A percentile compares a stretch with the other conserved stretches of the same genome.
Conservation (phyloP, 2,329 filamentous ascomycete genomes). For the Lecanoromycetidae sp. region DNA sequence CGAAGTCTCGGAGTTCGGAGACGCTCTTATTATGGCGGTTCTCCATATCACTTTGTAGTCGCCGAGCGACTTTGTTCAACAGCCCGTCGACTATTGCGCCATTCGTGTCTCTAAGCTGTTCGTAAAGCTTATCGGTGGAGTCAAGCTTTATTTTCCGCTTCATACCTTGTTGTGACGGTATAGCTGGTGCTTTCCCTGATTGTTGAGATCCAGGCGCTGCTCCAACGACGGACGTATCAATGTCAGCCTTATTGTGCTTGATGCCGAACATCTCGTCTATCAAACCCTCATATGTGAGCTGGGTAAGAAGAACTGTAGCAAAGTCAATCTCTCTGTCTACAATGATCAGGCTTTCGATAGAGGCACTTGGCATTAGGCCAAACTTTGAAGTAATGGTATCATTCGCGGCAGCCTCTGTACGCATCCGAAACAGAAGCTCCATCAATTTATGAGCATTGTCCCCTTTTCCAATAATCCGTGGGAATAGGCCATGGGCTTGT, state of each 20-base stretch:
- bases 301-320: slow-evolving; percentile 80
- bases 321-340: slow-evolving; percentile 94
- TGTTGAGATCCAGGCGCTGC: slow-evolving; percentile 47
- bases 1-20: slow-evolving; percentile 84
- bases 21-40: slow-evolving; percentile 75
- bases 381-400: slow-evolving; percentile 45
- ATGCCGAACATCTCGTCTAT: slow-evolving; percentile 91
- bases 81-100: slow-evolving; percentile 86
- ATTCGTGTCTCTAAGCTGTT: slow-evolving; percentile 78
- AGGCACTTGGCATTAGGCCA: slow-evolving; percentile 71
- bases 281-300: slow-evolving; percentile 91
- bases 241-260: slow-evolving; percentile 80
- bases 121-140: slow-evolving; percentile 77
- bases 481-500: slow-evolving; percentile 82
- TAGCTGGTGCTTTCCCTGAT: slow-evolving; percentile 35
- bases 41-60: slow-evolving; percentile 78
- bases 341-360: slow-evolving; percentile 81
- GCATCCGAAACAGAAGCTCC: slow-evolving; percentile 79
- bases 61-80: slow-evolving; percentile 79
- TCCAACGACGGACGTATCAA: slow-evolving; percentile 82
- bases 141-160: slow-evolving; percentile 86
- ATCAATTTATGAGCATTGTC: slow-evolving; percentile 84
- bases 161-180: slow-evolving; percentile 49
- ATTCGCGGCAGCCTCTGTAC: slow-evolving; percentile 74
- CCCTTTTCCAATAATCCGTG: slow-evolving; percentile 86